phyloP scores from a whole-genome alignment of 768 basidiomycete species.

The Tricholoma matsutake region DNA sequence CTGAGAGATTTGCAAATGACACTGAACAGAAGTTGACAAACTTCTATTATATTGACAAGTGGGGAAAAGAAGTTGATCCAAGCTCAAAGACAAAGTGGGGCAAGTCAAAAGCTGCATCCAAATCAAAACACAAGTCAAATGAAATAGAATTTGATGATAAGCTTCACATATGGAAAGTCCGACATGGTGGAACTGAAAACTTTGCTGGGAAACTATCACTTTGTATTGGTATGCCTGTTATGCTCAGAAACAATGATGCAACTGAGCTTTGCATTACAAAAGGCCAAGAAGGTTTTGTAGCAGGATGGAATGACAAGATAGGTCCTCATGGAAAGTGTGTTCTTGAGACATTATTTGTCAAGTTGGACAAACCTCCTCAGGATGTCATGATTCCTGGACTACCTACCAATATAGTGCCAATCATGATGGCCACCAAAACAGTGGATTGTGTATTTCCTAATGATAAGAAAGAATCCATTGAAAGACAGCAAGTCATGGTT shows the following conservation, averaged over 20 bases:
- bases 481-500: neutral
- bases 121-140: neutral
- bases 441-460: neutral
- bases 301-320: slow-evolving; percentile 19
- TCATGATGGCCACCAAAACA: neutral
- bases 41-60: slow-evolving; percentile 23
- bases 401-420: slow-evolving; percentile 9
- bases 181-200: neutral
- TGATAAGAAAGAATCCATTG: neutral
- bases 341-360: slow-evolving; percentile 10
- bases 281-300: slow-evolving; percentile 26
- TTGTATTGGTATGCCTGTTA: slow-evolving; percentile 28
- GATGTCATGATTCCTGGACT: slow-evolving; percentile 6
- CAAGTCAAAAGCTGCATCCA: neutral
- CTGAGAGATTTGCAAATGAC: neutral
- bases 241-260: slow-evolving; percentile 25
- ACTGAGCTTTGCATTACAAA: slow-evolving; percentile 30
- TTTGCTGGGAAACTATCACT: slow-evolving; percentile 9
- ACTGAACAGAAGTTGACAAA: slow-evolving; percentile 14
- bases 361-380: slow-evolving; percentile 8
- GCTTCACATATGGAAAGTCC: neutral
- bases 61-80: neutral
- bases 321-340: slow-evolving; percentile 10
- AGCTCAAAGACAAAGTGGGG: neutral
- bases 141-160: neutral